Percentiles rank a stretch among this genome's conserved stretches.
These are phyloP conservation scores for Plasmodium sp. DNA, from an alignment of 169 alveolate genomes.

Conservation along the genomic window DNA sequence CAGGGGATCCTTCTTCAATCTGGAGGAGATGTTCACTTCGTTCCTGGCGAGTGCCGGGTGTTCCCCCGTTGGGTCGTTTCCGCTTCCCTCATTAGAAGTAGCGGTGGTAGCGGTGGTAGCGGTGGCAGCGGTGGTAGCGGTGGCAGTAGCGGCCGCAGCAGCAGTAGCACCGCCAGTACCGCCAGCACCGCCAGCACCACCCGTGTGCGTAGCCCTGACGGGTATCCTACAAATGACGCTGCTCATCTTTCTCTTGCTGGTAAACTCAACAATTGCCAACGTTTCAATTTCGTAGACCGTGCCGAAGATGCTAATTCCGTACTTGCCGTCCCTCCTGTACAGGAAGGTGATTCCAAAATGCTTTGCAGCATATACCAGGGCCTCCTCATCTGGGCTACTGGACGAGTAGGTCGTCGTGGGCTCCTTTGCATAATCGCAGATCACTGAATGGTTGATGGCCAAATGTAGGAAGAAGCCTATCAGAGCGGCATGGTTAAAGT, in stretches of 20 bases:
- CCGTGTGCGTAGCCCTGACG: not conserved
- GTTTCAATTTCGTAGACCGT: conserved; percentile 78
- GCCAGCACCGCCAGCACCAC: not conserved
- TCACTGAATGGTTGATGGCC: conserved; percentile 78
- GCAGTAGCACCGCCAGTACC: not conserved
- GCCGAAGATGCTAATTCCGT: conserved; percentile 82
- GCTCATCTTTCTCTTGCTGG: conserved; percentile 85
- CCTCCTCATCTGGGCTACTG: conserved; percentile 85
- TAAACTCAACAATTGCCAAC: conserved; percentile 86
- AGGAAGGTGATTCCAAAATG: conserved; percentile 81
- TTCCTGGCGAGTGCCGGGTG: not conserved
- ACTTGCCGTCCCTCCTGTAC: conserved; percentile 77
- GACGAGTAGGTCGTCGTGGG: conserved; percentile 76
- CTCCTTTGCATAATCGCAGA: conserved; percentile 72
- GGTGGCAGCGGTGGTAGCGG: too few relatives aligned
- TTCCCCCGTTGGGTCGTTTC: not conserved
- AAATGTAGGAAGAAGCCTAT: conserved; percentile 83
- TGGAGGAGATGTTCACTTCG: not conserved
- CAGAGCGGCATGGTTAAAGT: conserved; percentile 81
- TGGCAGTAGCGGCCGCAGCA: not conserved
- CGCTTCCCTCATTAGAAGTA: not conserved
- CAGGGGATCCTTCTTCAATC: not conserved
- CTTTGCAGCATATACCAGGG: conserved; percentile 85
- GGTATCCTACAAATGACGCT: conserved; percentile 85
- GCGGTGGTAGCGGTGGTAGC: too few relatives aligned